Conservation (phyloP, 192 early-diverging fungal species). For the Entrophospora sp. region DNA sequence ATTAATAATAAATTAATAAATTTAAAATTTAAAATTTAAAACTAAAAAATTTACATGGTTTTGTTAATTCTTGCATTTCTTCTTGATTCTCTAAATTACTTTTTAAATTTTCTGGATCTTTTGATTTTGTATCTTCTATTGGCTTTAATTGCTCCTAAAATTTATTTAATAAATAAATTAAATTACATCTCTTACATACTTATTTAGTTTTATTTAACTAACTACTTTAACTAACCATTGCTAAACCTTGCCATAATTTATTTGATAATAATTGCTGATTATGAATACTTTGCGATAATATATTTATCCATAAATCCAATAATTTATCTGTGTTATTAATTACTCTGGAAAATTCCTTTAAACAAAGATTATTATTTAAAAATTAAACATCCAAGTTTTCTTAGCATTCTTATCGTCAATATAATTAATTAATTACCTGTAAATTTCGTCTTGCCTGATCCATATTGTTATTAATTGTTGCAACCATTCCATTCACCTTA, state of each 20-base stretch:
- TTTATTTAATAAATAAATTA: too few species aligned
- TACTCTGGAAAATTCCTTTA: constrained; percentile 24
- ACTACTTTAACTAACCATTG: constrained; percentile 24
- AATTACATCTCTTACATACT: too few species aligned
- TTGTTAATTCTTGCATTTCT: too few species aligned
- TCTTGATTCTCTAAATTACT: too few species aligned
- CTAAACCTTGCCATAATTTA: constrained; percentile 28
- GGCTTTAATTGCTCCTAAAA: too few species aligned
- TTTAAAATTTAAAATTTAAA: too few species aligned
- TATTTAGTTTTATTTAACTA: too few species aligned
- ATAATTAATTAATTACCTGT: neutral
- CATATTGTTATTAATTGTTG: constrained; percentile 9
- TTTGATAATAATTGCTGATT: constrained; percentile 27
- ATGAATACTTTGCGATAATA: constrained; percentile 31
- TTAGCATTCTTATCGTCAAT: neutral
- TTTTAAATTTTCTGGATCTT: too few species aligned
- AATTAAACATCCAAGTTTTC: neutral
- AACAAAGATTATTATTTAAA: neutral
- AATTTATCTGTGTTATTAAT: constrained; percentile 33
- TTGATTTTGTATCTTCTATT: too few species aligned
- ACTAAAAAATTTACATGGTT: too few species aligned
- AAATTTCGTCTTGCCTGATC: neutral
- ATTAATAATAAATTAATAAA: too few species aligned
- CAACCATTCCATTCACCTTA: constrained; percentile 10
- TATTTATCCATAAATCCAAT: constrained; percentile 35